These are phyloP conservation scores for Carpinus fangiana DNA, from an alignment of 306 rosid species.

Conservation along the genomic window DNA sequence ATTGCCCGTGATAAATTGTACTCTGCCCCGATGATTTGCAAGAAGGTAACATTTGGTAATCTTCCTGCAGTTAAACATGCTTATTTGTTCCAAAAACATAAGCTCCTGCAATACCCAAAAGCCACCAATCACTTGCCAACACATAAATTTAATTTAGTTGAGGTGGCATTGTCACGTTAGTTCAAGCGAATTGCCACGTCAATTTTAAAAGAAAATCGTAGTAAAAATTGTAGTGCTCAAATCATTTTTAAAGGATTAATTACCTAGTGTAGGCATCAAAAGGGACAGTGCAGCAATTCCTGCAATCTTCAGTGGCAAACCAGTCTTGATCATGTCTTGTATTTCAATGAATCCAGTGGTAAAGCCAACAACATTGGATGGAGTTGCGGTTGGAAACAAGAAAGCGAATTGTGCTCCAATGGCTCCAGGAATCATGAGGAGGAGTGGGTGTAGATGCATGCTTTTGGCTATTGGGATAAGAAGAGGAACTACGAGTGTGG, in stretches of 20 bases:
- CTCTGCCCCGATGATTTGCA: no score
- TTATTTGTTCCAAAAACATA: constrained; percentile 57
- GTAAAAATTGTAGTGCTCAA: no score
- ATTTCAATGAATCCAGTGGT: constrained; percentile 73
- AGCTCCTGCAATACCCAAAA: constrained; percentile 52
- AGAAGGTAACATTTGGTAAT: neutral
- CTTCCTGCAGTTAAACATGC: constrained; percentile 15
- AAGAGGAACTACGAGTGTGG: constrained; percentile 72
- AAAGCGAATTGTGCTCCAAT: constrained; percentile 73
- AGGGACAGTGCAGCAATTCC: constrained; percentile 56
- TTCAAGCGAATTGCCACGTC: no score
- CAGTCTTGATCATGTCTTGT: constrained; percentile 73
- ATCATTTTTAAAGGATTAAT: neutral
- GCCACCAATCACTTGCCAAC: neutral
- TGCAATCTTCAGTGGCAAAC: constrained; percentile 71
- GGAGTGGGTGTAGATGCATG: constrained; percentile 75
- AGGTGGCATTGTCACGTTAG: no score
- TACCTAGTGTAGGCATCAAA: constrained; percentile 85
- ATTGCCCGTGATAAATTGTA: no score
- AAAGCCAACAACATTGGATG: constrained; percentile 81
- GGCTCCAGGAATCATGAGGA: constrained; percentile 83
- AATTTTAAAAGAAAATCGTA: no score
- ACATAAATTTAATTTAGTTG: neutral
- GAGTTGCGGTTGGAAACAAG: constrained; percentile 79
- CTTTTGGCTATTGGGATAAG: constrained; percentile 59